Percentiles rank a stretch among this genome's conserved stretches.
Evolutionary conservation across 2,329 filamentous ascomycete species (phyloP).

Genomic region (Capronia americana): DNA sequence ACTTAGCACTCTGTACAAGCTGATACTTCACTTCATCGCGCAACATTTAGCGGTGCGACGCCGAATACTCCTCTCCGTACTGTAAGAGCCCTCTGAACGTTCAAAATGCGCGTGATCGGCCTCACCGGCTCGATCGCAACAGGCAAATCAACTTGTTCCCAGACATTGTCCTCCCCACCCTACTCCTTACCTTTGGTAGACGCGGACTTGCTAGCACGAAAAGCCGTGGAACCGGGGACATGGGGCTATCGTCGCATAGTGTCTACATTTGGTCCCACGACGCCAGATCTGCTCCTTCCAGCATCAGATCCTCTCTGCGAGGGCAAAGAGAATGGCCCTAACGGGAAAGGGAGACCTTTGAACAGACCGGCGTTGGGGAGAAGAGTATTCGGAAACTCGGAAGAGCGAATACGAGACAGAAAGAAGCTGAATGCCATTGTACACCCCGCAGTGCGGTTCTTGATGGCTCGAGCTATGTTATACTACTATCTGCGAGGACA

Average conservation of each 20-base stretch:
- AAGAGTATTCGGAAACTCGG: slow-evolving; percentile 81
- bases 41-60: background rate
- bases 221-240: slow-evolving; percentile 93
- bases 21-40: background rate
- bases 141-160: slow-evolving; percentile 94
- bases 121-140: slow-evolving; percentile 97
- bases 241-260: slow-evolving; percentile 83
- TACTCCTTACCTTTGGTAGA: slow-evolving; percentile 91
- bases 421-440: slow-evolving; percentile 85
- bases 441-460: slow-evolving; percentile 84
- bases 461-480: slow-evolving; percentile 79
- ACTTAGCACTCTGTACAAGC: background rate
- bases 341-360: slow-evolving; percentile 70
- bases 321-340: slow-evolving; percentile 42
- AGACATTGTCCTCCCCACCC: slow-evolving; percentile 77
- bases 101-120: slow-evolving; percentile 85
- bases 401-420: slow-evolving; percentile 73
- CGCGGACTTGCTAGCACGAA: slow-evolving; percentile 87
- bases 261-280: slow-evolving; percentile 77
- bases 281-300: slow-evolving; percentile 81
- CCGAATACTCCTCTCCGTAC: background rate
- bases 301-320: slow-evolving; percentile 49
- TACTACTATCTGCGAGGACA: slow-evolving; percentile 73
- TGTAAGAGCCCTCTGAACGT: background rate
- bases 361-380: slow-evolving; percentile 85